Evolutionary conservation across 345 rosid species (phyloP).

Genomic region (Atalantia buxifolia): DNA sequence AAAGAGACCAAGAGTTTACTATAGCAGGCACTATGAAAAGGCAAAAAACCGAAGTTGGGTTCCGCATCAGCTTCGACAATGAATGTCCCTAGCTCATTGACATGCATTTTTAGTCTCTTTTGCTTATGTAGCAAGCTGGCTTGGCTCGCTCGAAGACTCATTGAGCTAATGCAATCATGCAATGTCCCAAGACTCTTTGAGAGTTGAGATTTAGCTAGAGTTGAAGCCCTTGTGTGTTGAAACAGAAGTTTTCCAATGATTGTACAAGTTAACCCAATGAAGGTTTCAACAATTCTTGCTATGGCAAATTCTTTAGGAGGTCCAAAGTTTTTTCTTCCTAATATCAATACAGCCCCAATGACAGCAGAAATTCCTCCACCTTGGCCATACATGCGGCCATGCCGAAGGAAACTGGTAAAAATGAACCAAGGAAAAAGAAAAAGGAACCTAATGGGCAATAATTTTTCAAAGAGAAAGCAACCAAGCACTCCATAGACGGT

Average conservation of each 20-base stretch:
- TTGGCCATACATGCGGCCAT: constrained; percentile 69
- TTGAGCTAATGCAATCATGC: constrained; percentile 36
- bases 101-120: constrained; percentile 40
- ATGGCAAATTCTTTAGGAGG: constrained; percentile 79
- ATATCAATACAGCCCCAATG: constrained; percentile 70
- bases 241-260: constrained; percentile 53
- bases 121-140: constrained; percentile 33
- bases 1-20: constrained; percentile 52
- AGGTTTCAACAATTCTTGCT: constrained; percentile 73
- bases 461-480: constrained; percentile 65
- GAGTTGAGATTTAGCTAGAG: constrained; percentile 54
- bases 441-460: constrained; percentile 61
- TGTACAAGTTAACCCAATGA: constrained; percentile 67
- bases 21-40: constrained; percentile 57
- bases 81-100: constrained; percentile 46
- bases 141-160: constrained; percentile 32
- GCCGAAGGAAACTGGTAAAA: constrained; percentile 59
- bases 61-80: constrained; percentile 74
- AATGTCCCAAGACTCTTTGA: constrained; percentile 39
- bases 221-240: constrained; percentile 65
- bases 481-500: constrained; percentile 86
- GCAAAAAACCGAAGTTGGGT: constrained; percentile 80
- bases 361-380: constrained; percentile 85
- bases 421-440: constrained; percentile 89
- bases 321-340: constrained; percentile 78